Conservation (phyloP, 164 flowering plant genomes). For the Litsea cubeba region DNA sequence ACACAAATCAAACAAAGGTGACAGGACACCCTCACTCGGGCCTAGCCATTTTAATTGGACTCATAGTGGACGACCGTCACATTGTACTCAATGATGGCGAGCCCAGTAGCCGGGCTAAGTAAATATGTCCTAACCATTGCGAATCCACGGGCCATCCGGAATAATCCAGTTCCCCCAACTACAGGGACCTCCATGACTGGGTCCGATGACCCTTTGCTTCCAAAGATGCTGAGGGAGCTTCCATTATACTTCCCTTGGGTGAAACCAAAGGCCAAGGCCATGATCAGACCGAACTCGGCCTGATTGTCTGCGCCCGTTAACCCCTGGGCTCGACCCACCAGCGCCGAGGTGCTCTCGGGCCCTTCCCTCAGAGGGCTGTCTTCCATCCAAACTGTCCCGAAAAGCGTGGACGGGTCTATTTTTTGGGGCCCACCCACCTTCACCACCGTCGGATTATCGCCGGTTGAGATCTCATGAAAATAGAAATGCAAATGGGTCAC, state of each 20-base stretch:
- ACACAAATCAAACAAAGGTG: no score
- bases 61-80: conserved; percentile 21
- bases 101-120: conserved; percentile 3
- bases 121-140: conserved; percentile 5
- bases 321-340: conserved; percentile 9
- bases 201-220: conserved; percentile 1
- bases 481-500: conserved; percentile 11
- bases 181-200: conserved; percentile 6
- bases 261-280: conserved; percentile 11
- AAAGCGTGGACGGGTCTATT: background rate
- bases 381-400: background rate
- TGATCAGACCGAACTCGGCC: background rate
- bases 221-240: conserved; percentile 11
- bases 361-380: conserved; percentile 9
- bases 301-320: background rate
- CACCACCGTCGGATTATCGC: background rate
- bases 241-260: conserved; percentile 9
- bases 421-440: conserved; percentile 4
- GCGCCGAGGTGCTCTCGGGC: background rate
- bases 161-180: conserved; percentile 8
- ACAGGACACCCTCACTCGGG: no score
- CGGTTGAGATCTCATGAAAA: conserved; percentile 4
- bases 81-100: conserved; percentile 24
- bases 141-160: conserved; percentile 9
- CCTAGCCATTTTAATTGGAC: background rate